Evolutionary conservation across 352 stramenopile genomes (phyloP).

Genomic region (Globisporangium spiculum): DNA sequence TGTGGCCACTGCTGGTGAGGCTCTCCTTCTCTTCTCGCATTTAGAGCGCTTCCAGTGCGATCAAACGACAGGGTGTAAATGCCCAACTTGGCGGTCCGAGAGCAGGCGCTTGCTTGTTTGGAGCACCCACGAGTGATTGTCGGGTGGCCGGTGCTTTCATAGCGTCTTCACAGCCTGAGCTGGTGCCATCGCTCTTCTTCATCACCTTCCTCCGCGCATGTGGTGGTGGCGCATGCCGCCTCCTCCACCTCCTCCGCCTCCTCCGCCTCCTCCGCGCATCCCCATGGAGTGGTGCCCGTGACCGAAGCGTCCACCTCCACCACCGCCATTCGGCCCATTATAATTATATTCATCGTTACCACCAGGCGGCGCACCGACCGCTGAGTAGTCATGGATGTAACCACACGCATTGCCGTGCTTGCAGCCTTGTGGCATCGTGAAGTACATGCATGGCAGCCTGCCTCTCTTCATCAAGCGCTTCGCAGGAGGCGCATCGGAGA

Average conservation of each 20-base stretch:
- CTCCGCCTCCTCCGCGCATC: constrained; percentile 33
- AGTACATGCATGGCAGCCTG: constrained; percentile 68
- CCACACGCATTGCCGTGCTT: constrained; percentile 70
- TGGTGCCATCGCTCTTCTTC: background rate
- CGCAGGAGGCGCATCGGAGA: constrained; percentile 35
- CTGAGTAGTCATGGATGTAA: constrained; percentile 56
- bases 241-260: constrained; percentile 21
- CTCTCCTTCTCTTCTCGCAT: background rate
- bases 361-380: constrained; percentile 18
- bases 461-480: constrained; percentile 50
- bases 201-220: constrained; percentile 59
- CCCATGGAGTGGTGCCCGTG: constrained; percentile 23
- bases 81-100: background rate
- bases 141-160: background rate
- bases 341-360: constrained; percentile 61
- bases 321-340: constrained; percentile 19
- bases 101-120: background rate
- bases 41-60: constrained; percentile 11
- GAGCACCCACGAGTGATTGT: background rate
- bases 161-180: background rate
- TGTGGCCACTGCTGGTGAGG: background rate
- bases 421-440: constrained; percentile 58
- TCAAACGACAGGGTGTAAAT: background rate
- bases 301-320: constrained; percentile 45
- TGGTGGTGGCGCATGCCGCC: constrained; percentile 38